These are phyloP conservation scores for Pseudogymnoascus sp. DNA, from an alignment of 2,329 filamentous ascomycete genomes.

Conservation along the genomic window DNA sequence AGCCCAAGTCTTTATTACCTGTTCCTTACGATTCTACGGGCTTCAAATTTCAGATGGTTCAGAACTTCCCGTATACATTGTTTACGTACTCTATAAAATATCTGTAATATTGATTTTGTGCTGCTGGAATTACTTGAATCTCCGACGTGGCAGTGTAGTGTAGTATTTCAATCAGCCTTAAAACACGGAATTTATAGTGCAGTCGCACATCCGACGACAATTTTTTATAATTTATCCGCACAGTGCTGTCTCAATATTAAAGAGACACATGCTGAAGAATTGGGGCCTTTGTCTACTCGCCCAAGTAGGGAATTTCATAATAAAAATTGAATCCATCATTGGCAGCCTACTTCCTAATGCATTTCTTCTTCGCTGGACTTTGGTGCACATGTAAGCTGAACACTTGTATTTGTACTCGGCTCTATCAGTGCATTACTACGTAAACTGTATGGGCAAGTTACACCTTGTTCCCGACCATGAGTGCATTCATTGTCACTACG, in stretches of 20 bases:
- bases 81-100: background rate
- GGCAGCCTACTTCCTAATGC: background rate
- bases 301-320: background rate
- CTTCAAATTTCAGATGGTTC: background rate
- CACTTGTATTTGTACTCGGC: slow-evolving; percentile 7
- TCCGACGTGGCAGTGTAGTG: background rate
- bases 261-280: background rate
- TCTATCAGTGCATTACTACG: background rate
- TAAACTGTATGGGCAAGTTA: slow-evolving; percentile 8
- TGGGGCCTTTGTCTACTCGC: background rate
- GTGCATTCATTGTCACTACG: background rate
- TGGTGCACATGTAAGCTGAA: background rate
- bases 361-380: background rate
- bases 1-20: background rate
- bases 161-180: background rate
- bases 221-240: background rate
- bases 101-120: background rate
- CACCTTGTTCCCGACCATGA: slow-evolving; percentile 6
- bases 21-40: slow-evolving; percentile 1
- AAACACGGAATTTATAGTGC: background rate
- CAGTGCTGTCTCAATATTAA: slow-evolving; percentile 2
- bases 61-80: background rate
- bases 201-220: background rate
- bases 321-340: background rate
- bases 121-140: background rate